These are phyloP conservation scores for Omphalea diandra DNA, from an alignment of 441 rosid genomes.

Conservation along the genomic window DNA sequence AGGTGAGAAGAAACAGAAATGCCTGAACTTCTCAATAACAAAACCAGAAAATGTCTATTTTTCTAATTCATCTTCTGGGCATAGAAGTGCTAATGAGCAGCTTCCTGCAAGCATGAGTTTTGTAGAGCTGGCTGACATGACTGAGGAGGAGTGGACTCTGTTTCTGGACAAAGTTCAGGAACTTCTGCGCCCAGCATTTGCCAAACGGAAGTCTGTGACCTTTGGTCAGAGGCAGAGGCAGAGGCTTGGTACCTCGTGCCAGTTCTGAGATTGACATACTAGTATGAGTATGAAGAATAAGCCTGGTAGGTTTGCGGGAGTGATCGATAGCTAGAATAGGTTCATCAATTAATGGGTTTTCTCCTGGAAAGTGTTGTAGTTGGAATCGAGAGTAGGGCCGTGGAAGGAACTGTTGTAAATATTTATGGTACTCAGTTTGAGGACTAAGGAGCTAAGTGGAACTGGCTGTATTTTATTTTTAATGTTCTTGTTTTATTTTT, in stretches of 20 bases:
- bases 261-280: conserved; percentile 60
- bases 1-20: conserved; percentile 46
- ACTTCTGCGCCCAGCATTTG: conserved; percentile 66
- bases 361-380: conserved; percentile 26
- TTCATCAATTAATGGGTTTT: conserved; percentile 30
- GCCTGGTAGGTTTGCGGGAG: conserved; percentile 30
- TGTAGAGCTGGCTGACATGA: conserved; percentile 82
- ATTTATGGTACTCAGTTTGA: conserved; percentile 37
- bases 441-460: conserved; percentile 28
- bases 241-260: conserved; percentile 99
- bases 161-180: conserved; percentile 77
- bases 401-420: conserved; percentile 43
- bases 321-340: conserved; percentile 30
- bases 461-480: conserved; percentile 30
- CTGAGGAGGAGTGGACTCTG: conserved; percentile 68
- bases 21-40: conserved; percentile 37
- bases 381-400: conserved; percentile 25
- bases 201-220: conserved; percentile 58
- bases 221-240: conserved; percentile 76
- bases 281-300: conserved; percentile 20
- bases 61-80: conserved; percentile 59
- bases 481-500: conserved; percentile 3
- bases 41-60: conserved; percentile 48
- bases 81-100: conserved; percentile 85
- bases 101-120: conserved; percentile 72